These are phyloP conservation scores for Moesziomyces sp. DNA, from an alignment of 1,284 basidiomycete genomes.

Conservation along the genomic window DNA sequence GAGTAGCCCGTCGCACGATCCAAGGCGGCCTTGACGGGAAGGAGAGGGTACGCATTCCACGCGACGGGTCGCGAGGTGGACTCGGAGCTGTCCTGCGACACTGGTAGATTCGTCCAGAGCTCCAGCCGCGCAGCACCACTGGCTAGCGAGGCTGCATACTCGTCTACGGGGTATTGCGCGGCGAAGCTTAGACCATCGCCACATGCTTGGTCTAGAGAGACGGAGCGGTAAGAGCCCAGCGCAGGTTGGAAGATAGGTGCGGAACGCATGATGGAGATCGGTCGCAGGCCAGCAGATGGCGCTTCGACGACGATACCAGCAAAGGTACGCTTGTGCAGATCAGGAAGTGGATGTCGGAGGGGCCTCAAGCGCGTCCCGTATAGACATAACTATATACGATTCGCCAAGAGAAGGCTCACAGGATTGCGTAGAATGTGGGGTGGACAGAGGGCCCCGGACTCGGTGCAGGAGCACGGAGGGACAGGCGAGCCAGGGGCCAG, in stretches of 20 bases:
- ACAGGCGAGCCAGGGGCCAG: background rate
- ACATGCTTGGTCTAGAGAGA: constrained; percentile 9
- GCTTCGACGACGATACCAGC: background rate
- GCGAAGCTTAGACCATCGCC: constrained; percentile 24
- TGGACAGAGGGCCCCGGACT: background rate
- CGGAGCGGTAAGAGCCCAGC: constrained; percentile 16
- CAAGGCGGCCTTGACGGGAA: constrained; percentile 3
- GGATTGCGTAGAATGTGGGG: background rate
- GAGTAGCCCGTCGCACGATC: constrained; percentile 10
- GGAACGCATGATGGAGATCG: constrained; percentile 15
- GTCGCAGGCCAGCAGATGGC: background rate
- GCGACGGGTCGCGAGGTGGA: constrained; percentile 14
- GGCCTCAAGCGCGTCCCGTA: too few relatives aligned
- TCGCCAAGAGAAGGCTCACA: background rate
- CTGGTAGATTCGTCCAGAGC: constrained; percentile 35
- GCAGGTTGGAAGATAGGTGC: constrained; percentile 28
- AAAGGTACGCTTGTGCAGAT: too few relatives aligned
- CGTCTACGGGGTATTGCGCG: constrained; percentile 23
- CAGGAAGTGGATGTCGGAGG: background rate
- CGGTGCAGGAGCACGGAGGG: background rate
- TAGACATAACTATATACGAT: too few relatives aligned
- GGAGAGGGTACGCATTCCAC: constrained; percentile 29
- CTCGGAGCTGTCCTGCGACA: constrained; percentile 3
- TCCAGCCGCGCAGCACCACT: constrained; percentile 30
- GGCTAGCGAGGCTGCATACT: constrained; percentile 23